Base-by-base conservation (phyloP, 495 filamentous ascomycete species). In the Astrocystis sublimbata region DNA sequence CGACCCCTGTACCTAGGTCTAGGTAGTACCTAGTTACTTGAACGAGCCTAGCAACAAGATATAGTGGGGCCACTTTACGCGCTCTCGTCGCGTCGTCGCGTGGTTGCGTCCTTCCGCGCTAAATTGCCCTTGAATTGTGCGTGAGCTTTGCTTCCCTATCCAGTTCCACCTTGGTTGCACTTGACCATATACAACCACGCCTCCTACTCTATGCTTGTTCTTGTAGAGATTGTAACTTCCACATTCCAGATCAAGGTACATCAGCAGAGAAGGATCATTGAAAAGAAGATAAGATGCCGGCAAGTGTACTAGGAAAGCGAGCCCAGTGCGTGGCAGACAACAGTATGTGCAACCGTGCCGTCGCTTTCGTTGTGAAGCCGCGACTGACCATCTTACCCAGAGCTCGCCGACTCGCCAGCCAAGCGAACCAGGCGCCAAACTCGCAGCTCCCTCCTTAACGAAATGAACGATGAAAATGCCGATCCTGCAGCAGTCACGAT, bases 231-330 rank as follows among this genome's bases (percentile, higher is more conserved):
- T 28, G 15, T 50, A 35, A 28, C 15, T 35, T 46, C 36, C 52
- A 60, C 31, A 31, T 40, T 24, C 10, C 24, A 42, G 43, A 2
- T 17, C 23, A 21, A 31, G 47, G 24, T 45, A 31, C n/a, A 40
- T 23, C 13, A 26, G 28, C 30, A 31, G 47, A 6, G 17, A 35
- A 52, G 9, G 47, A 58, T 46, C 40, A 51, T 52, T 46, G 15
- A 33, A 46, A 47, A 15, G 21, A 31, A 41, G 17, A 60, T 51
- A 77, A 50, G 35, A 92, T 91, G 89, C 80, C 83, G 66, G 78
- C 81, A 64, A 80, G 84, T 57, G 81, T 88, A 52, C 78, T 92
- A 54, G 88, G 89, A 71, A 92, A 96, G 85, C 86, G 91, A 67
- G 83, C 83, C 73, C 79, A 87, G 79, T 74, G 76, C 71, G 76